Evolutionary conservation across 2,329 filamentous ascomycete genomes (phyloP), one percentile per base, ranked within the genome.

Genomic region (Graphilbum ipis-grandicollis): DNA sequence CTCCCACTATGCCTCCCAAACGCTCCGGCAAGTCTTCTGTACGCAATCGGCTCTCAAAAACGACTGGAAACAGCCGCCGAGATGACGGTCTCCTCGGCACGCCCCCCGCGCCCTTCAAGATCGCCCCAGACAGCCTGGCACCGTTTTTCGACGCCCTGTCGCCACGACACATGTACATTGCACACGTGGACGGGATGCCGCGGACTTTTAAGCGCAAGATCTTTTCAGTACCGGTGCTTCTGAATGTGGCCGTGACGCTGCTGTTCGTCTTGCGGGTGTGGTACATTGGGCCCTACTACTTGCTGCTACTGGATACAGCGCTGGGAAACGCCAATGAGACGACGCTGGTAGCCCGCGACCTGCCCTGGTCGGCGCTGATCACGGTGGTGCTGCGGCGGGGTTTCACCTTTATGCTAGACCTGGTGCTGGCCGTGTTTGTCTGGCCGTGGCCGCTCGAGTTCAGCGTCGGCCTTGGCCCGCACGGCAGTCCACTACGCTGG

Each of bases 401-500:
- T 5, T 47, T 66, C 34, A 75, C 68, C 29, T 79, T 94, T 54
- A 58, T 79, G 45, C 53, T 86, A 28, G 86, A 96, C 56, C 83
- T 81, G 43, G 42, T 74, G 21, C 65, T 85, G 17, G 63, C 72
- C 45, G 56, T 75, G 28, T 73, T 82, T 41, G 64, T 85, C 39
- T 75, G 76, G 59, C 69, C 76, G 8, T 85, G 79, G 79, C 79
- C 79, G 1, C 56, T 73, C 36, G 73, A 78, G 45, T 85, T 92
- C 54, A 68, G 79, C 48, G 53, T 75, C 13, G 79, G 75, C 39
- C 56, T 54, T 41, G 26, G 26, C 26, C 56, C 53, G 9, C 57
- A 68, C 46, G 67, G 61, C 49, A 80, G 59, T 44, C 84, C 85
- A 1, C 60, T 75, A 28, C 54, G 58, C 29, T 94, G 86, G 84